phyloP scores from a whole-genome alignment of 2,329 filamentous ascomycete species.

The Ophiostoma quercus region DNA sequence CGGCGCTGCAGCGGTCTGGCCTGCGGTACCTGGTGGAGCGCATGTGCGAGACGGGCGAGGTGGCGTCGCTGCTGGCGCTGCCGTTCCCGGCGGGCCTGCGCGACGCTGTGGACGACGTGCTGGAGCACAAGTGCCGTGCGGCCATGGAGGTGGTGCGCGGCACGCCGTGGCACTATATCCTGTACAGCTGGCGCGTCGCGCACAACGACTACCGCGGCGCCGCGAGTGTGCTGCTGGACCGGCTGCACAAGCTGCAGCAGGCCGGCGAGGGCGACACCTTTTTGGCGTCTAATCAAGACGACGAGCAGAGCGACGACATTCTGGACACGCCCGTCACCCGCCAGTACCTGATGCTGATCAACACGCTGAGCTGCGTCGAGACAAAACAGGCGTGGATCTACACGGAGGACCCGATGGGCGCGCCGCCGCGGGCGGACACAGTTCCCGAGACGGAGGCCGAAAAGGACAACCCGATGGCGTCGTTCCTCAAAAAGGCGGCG shows the following conservation, averaged over 20 bases:
- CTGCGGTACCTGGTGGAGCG: constrained; percentile 64
- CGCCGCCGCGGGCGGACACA: neutral
- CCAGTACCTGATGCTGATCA: constrained; percentile 87
- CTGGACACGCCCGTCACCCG: constrained; percentile 62
- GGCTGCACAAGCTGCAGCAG: constrained; percentile 56
- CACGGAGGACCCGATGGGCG: constrained; percentile 40
- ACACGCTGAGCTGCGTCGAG: constrained; percentile 80
- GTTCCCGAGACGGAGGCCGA: neutral
- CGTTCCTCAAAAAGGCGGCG: constrained; percentile 30
- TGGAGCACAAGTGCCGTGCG: constrained; percentile 59
- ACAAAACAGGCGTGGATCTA: constrained; percentile 77
- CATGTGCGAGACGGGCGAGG: constrained; percentile 64
- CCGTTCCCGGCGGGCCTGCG: constrained; percentile 69
- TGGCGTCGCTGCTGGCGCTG: constrained; percentile 63
- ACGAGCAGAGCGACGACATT: constrained; percentile 38
- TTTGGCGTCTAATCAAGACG: constrained; percentile 26
- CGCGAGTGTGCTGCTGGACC: constrained; percentile 57
- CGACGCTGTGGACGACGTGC: constrained; percentile 71
- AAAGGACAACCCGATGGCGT: constrained; percentile 24
- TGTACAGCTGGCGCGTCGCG: constrained; percentile 85
- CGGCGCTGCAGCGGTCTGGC: constrained; percentile 59
- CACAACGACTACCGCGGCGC: constrained; percentile 81
- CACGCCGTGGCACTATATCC: constrained; percentile 76
- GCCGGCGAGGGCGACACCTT: constrained; percentile 55
- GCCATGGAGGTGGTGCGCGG: constrained; percentile 53